Conservation (phyloP, 805 yeast genomes). For the Myxozyma sirexii region DNA sequence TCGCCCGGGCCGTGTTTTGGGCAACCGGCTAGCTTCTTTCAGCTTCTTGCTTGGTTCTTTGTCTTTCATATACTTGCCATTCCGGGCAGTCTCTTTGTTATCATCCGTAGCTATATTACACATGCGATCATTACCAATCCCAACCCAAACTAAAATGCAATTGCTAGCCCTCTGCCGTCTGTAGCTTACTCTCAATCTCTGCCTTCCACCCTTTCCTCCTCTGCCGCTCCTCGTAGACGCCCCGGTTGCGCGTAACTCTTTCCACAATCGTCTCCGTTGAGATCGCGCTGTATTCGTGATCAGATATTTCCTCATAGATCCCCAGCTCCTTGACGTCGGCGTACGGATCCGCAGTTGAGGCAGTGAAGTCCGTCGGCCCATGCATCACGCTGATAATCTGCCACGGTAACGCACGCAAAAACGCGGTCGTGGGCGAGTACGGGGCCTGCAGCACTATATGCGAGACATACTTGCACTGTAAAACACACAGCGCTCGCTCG, state of each 20-base stretch:
- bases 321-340: slow-evolving; percentile 42
- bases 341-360: slow-evolving; percentile 44
- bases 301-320: slow-evolving; percentile 49
- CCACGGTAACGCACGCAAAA: slow-evolving; percentile 45
- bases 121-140: too few relatives aligned
- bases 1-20: too few relatives aligned
- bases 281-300: slow-evolving; percentile 65
- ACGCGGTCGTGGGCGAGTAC: slow-evolving; percentile 49
- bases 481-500: slow-evolving; percentile 83
- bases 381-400: slow-evolving; percentile 48
- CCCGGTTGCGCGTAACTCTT: slow-evolving; percentile 69
- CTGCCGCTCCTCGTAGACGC: slow-evolving; percentile 83
- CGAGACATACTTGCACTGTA: slow-evolving; percentile 64
- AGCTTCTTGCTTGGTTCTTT: too few relatives aligned
- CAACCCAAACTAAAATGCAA: neutral
- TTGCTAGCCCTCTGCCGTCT: neutral
- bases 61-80: too few relatives aligned
- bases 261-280: slow-evolving; percentile 71
- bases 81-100: too few relatives aligned
- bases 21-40: too few relatives aligned
- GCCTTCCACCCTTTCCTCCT: slow-evolving; percentile 81
- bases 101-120: too few relatives aligned
- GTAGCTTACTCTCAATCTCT: slow-evolving; percentile 48
- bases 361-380: slow-evolving; percentile 49
- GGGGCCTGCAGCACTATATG: slow-evolving; percentile 77